Conservation (phyloP, 2,329 filamentous ascomycete species). For the Thielaviopsis punctulata region DNA sequence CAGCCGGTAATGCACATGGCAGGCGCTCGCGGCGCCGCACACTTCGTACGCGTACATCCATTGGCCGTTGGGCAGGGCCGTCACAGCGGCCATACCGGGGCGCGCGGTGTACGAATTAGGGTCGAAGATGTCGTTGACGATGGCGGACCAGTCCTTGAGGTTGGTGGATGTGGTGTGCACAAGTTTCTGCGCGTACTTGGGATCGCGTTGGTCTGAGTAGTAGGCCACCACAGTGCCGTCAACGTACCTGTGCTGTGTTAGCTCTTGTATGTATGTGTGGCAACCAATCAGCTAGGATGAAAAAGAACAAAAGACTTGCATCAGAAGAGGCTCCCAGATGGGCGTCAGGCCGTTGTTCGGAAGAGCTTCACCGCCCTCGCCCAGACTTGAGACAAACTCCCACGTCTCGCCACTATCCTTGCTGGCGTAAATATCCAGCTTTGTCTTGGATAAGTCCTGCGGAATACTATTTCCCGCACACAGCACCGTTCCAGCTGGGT, state of each 20-base stretch:
- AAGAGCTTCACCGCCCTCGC: constrained; percentile 41
- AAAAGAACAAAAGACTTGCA: constrained; percentile 17
- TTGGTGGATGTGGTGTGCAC: constrained; percentile 45
- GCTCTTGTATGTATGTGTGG: too few relatives aligned
- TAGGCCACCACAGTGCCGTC: constrained; percentile 44
- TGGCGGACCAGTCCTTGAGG: constrained; percentile 38
- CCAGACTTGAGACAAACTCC: constrained; percentile 50
- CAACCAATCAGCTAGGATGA: neutral
- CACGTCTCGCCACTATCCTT: constrained; percentile 43
- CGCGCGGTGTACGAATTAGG: constrained; percentile 36
- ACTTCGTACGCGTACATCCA: constrained; percentile 52
- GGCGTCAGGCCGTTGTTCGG: constrained; percentile 49
- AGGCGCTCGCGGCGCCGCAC: constrained; percentile 28
- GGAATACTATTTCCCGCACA: constrained; percentile 43
- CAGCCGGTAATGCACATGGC: constrained; percentile 30
- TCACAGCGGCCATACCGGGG: constrained; percentile 51
- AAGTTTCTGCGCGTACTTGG: constrained; percentile 49
- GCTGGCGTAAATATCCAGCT: constrained; percentile 54
- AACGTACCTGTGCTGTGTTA: constrained; percentile 25
- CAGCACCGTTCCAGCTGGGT: constrained; percentile 44
- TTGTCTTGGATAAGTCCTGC: constrained; percentile 40
- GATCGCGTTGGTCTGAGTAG: constrained; percentile 55
- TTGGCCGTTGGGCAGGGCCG: constrained; percentile 37
- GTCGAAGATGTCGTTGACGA: constrained; percentile 45
- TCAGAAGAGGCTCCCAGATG: constrained; percentile 56